Conservation (phyloP, 2,329 filamentous ascomycete species). For the Alternaria conjuncta region DNA sequence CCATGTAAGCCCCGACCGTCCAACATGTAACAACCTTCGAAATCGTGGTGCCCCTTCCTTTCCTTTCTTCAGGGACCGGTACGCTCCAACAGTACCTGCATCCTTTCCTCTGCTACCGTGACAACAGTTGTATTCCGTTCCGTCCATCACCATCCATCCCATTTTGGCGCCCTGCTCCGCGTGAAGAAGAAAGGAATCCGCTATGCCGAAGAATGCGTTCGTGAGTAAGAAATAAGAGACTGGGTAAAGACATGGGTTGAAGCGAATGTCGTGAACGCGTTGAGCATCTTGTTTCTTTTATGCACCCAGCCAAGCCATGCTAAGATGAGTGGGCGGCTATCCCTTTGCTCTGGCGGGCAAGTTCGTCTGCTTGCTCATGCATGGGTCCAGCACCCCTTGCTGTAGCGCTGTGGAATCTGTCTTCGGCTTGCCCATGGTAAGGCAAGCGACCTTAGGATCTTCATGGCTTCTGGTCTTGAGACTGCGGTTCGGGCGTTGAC, state of each 20-base stretch:
- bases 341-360: neutral
- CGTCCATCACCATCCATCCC: neutral
- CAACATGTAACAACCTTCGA: neutral
- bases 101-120: neutral
- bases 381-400: neutral
- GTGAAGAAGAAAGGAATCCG: neutral
- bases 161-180: neutral
- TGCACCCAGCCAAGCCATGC: neutral
- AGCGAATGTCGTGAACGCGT: slow-evolving; percentile 1
- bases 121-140: neutral
- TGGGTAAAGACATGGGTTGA: neutral
- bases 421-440: neutral
- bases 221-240: neutral
- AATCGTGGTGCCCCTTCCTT: neutral
- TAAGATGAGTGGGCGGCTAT: neutral
- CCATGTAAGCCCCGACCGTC: neutral
- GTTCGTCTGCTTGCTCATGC: neutral
- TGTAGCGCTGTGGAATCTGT: neutral
- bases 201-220: neutral
- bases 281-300: neutral
- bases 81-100: neutral
- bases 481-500: slow-evolving; percentile 20
- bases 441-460: neutral
- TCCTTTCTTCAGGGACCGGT: neutral
- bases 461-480: slow-evolving; percentile 21